These are phyloP conservation scores for Schizophyllum amplum DNA, from an alignment of 1,284 basidiomycete species.

Conservation along the genomic window DNA sequence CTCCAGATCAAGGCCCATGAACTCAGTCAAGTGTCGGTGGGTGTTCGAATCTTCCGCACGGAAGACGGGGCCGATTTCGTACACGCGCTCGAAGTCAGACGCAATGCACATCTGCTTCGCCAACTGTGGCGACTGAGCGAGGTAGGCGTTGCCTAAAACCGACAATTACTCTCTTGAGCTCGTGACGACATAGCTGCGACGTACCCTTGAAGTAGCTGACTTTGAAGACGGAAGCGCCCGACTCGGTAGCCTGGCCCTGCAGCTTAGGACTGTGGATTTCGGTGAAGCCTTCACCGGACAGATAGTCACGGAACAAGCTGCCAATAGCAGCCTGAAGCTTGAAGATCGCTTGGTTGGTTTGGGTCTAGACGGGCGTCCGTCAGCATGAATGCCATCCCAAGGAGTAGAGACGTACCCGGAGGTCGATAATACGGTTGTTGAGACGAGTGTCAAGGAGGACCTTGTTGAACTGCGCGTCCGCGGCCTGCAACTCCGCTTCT, in stretches of 20 bases:
- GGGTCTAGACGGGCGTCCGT: constrained; percentile 50
- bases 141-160: constrained; percentile 69
- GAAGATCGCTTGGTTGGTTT: constrained; percentile 96
- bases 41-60: constrained; percentile 98
- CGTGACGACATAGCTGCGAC: background rate
- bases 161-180: constrained; percentile 1
- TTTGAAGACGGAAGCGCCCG: constrained; percentile 96
- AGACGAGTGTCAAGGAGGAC: constrained; percentile 90
- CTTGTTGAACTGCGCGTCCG: constrained; percentile 61
- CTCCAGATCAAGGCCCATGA: constrained; percentile 97
- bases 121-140: constrained; percentile 95
- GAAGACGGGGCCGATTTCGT: constrained; percentile 95
- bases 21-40: constrained; percentile 97
- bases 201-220: constrained; percentile 95
- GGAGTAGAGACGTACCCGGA: constrained; percentile 55
- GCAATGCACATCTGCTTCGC: constrained; percentile 99
- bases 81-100: constrained; percentile 96
- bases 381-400: constrained; percentile 1
- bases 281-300: constrained; percentile 72
- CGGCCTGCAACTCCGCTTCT: constrained; percentile 65
- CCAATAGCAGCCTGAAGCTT: constrained; percentile 85
- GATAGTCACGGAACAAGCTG: constrained; percentile 82
- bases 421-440: constrained; percentile 92
- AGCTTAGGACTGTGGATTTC: constrained; percentile 99
- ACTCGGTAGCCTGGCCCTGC: constrained; percentile 95